phyloP scores from a whole-genome alignment of 2,329 filamentous ascomycete species.

The Lachnellula hyalina region DNA sequence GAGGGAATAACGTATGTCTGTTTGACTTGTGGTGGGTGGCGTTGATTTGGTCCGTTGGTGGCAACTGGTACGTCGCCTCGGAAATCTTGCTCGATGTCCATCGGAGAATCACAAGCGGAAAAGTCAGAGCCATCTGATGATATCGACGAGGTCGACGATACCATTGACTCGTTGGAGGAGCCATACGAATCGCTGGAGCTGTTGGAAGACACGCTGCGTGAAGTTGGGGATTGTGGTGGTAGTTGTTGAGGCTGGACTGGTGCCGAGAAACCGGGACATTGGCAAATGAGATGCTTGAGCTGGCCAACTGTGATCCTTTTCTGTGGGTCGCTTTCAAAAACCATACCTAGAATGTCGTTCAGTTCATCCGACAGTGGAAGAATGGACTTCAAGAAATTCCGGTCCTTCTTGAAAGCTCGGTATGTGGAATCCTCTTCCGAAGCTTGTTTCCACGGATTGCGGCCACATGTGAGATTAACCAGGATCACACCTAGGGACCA shows the following conservation, averaged over 20 bases:
- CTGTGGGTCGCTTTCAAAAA: conserved; percentile 82
- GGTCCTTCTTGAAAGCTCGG: conserved; percentile 79
- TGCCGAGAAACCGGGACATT: conserved; percentile 45
- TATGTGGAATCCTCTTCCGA: conserved; percentile 93
- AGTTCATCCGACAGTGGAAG: conserved; percentile 85
- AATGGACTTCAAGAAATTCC: conserved; percentile 86
- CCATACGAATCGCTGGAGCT: conserved; percentile 39
- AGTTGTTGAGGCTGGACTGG: conserved; percentile 13
- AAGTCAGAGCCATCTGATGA: conserved; percentile 18
- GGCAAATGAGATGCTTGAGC: conserved; percentile 69
- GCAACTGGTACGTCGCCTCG: conserved; percentile 4
- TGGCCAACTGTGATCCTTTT: conserved; percentile 77
- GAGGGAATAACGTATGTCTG: conserved; percentile 21
- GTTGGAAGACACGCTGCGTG: conserved; percentile 4
- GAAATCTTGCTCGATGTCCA: conserved; percentile 8
- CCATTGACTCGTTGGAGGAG: conserved; percentile 33
- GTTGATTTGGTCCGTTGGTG: not conserved
- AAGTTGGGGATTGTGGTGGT: conserved; percentile 14
- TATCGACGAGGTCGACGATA: conserved; percentile 22
- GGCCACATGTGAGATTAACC: conserved; percentile 94
- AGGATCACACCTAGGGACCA: conserved; percentile 98
- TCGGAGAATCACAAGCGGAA: conserved; percentile 12
- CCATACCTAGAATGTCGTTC: conserved; percentile 77
- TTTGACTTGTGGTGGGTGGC: not conserved
- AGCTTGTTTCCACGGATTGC: conserved; percentile 98